Conservation (phyloP, 805 yeast species). For the Pichia nakasei region DNA sequence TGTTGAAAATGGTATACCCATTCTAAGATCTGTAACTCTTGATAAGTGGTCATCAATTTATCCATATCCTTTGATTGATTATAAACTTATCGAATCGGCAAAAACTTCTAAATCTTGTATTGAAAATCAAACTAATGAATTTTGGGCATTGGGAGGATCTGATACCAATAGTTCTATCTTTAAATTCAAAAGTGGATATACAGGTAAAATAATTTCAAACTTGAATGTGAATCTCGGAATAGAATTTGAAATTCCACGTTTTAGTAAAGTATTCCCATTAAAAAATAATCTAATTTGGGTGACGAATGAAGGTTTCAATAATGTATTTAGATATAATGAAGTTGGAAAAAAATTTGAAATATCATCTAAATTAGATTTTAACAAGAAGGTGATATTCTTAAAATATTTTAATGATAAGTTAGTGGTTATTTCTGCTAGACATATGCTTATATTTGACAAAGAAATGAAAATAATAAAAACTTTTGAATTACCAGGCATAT, state of each 20-base stretch:
- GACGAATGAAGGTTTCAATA: neutral
- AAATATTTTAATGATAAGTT: neutral
- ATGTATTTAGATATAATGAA: neutral
- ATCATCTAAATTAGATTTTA: neutral
- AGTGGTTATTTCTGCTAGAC: neutral
- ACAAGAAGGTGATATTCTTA: neutral
- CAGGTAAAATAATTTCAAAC: neutral
- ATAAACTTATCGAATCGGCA: conserved; percentile 12
- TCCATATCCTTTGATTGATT: conserved; percentile 24
- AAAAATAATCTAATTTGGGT: neutral
- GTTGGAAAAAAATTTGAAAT: neutral
- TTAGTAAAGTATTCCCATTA: neutral
- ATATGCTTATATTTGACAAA: neutral
- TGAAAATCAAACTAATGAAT: conserved; percentile 17
- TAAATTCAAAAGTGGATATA: conserved; percentile 18
- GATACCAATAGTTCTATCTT: conserved; percentile 19
- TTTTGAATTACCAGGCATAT: neutral
- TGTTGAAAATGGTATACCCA: conserved; percentile 9
- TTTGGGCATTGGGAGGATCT: conserved; percentile 25
- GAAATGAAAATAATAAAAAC: neutral
- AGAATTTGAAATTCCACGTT: no score
- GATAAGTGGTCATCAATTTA: conserved; percentile 11
- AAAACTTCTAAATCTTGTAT: conserved; percentile 7
- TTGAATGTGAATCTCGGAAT: no score
- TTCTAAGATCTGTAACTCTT: conserved; percentile 16